phyloP scores from a whole-genome alignment of 768 basidiomycete species.

The Suillus variegatus region DNA sequence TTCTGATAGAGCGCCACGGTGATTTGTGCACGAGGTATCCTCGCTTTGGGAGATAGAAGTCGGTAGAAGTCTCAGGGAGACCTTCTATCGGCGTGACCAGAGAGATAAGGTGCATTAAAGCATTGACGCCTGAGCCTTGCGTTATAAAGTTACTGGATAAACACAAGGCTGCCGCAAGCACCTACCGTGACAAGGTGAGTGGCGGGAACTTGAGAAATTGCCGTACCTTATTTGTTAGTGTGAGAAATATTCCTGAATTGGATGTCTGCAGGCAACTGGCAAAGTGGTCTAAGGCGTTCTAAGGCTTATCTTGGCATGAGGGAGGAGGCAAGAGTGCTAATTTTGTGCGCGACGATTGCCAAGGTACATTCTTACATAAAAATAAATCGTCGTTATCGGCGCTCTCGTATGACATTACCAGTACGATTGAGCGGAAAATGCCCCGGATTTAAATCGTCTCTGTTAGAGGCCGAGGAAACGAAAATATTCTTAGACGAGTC shows the following conservation, averaged over 20 bases:
- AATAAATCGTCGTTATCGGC: not conserved
- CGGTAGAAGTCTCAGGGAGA: not conserved
- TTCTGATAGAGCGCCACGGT: conserved; percentile 6
- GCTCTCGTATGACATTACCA: not conserved
- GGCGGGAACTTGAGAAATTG: not conserved
- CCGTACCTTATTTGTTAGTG: not conserved
- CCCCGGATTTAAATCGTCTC: not conserved
- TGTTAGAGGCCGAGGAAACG: not conserved
- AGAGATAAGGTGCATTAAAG: conserved; percentile 5
- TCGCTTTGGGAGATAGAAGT: conserved; percentile 6
- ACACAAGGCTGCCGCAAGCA: conserved; percentile 6
- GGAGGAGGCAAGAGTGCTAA: conserved; percentile 1
- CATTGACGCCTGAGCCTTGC: conserved; percentile 5
- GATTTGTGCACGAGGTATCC: conserved; percentile 8
- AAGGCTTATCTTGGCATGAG: conserved; percentile 3
- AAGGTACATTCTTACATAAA: not conserved
- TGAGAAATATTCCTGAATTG: not conserved
- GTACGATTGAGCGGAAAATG: not conserved
- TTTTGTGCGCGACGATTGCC: not conserved
- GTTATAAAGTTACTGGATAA: conserved; percentile 5
- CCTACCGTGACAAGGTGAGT: not conserved
- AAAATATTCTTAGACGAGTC: not conserved
- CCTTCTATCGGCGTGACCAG: conserved; percentile 5
- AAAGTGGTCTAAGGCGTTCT: not conserved
- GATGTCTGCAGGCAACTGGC: not conserved